phyloP scores from a whole-genome alignment of 169 alveolate species.

The Eimeria necatrix region DNA sequence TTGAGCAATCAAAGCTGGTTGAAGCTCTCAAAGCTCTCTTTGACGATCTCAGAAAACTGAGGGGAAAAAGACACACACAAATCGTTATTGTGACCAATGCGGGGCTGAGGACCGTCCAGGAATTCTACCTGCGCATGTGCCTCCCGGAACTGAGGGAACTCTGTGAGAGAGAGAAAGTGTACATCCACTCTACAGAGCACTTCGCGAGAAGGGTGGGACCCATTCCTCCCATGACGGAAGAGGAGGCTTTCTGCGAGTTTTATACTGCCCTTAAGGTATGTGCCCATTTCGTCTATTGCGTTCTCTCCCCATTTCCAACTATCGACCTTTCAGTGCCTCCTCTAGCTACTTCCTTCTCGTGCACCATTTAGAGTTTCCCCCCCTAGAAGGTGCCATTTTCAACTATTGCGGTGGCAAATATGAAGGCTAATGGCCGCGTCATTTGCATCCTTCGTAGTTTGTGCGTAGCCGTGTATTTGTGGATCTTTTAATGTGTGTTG shows the following conservation, averaged over 20 bases:
- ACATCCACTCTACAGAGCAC: slow-evolving; percentile 83
- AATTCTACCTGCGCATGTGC: slow-evolving; percentile 81
- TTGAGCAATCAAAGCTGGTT: slow-evolving; percentile 80
- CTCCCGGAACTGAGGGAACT: slow-evolving; percentile 84
- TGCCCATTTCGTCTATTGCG: no score
- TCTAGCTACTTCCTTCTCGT: no score
- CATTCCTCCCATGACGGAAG: slow-evolving; percentile 82
- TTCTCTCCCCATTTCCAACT: no score
- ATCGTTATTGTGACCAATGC: slow-evolving; percentile 85
- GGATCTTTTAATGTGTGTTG: no score
- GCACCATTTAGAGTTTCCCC: no score
- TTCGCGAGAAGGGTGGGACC: slow-evolving; percentile 82
- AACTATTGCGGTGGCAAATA: no score
- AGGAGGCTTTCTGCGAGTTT: slow-evolving; percentile 84
- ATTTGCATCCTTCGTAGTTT: no score
- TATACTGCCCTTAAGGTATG: slow-evolving; percentile 83
- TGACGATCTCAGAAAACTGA: slow-evolving; percentile 41
- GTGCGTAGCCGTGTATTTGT: no score
- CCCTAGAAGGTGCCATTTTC: no score
- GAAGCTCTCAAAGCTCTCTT: slow-evolving; percentile 76
- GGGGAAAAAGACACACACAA: slow-evolving; percentile 31
- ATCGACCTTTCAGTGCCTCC: background rate
- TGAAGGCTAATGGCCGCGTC: no score
- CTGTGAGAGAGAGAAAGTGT: slow-evolving; percentile 71
- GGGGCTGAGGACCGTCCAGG: slow-evolving; percentile 83